Base-by-base conservation (phyloP, 352 stramenopile species). In the Globisporangium lucens region DNA sequence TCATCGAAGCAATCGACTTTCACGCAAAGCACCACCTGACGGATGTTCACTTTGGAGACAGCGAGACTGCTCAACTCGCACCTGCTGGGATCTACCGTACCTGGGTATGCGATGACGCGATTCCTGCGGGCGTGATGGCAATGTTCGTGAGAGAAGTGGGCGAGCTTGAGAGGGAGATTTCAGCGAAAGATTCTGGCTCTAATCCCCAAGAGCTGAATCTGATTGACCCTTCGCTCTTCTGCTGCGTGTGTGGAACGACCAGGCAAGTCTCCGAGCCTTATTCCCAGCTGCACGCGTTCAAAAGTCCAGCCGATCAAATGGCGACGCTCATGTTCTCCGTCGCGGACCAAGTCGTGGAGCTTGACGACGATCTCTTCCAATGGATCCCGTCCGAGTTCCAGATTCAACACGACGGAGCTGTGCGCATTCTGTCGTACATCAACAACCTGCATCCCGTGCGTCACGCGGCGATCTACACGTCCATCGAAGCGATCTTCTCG, bases 191-290 rank as follows among this genome's bases (percentile, higher is more conserved):
- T 33, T 5, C 30, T 33, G 30, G 30, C 5, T 4, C 30, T 6
- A 33, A 33, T 33, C 30, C 30, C 30, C 76, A 87, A 53, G 78
- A 88, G 43, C 72, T 88, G 10, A 65, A 87, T 36, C 69, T 90
- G 13, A 72, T 91, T 13, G 75, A 89, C 59, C 80, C 82, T n/a
- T 90, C 84, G 38, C 61, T 90, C 1, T 89, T 78, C 57, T 92
- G 83, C 58, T 82, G 74, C 27, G 75, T 92, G 1, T 68, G 75
- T n/a, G 72, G 77, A 29, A 38, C 73, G 13, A 88, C 80, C 0
- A 63, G 65, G 29, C 12, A 46, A 4, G 10, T 75, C 0, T 1
- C 49, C 0, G 51, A 24, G 46, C 22, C 46, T 10, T 20, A n/a
- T 22, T 15, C 35, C 6, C 13, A 53, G 17, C 35, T 22, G 10